A percentile compares a stretch with the other conserved stretches of the same genome.
phyloP scores from a whole-genome alignment of 208 protist genomes.

The Trypanosoma melophagium region DNA sequence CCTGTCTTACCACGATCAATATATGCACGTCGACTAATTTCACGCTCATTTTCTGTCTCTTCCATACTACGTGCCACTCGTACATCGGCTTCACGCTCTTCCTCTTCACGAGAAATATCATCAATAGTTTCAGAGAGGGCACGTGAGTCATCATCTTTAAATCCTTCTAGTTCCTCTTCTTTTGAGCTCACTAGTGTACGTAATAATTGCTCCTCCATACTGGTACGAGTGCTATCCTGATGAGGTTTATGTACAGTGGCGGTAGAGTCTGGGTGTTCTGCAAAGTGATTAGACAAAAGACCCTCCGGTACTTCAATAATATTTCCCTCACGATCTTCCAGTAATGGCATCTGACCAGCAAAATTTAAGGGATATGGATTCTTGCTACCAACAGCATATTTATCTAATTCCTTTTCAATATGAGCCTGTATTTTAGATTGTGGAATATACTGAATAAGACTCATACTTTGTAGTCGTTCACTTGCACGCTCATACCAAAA shows the following conservation, averaged over 20 bases:
- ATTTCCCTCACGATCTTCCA: conserved; percentile 84
- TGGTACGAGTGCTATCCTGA: conserved; percentile 32
- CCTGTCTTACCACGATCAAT: conserved; percentile 88
- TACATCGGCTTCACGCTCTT: conserved; percentile 39
- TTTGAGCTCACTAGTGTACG: conserved; percentile 77
- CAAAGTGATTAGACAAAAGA: conserved; percentile 73
- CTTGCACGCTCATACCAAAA: conserved; percentile 92
- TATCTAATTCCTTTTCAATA: conserved; percentile 88
- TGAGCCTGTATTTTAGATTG: conserved; percentile 74
- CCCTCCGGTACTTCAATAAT: conserved; percentile 67
- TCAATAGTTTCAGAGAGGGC: conserved; percentile 69
- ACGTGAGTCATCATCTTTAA: conserved; percentile 28
- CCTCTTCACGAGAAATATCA: conserved; percentile 78
- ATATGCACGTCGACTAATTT: conserved; percentile 77
- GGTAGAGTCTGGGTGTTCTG: conserved; percentile 65
- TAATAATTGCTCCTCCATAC: conserved; percentile 76
- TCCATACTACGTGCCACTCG: conserved; percentile 87
- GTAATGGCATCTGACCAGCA: conserved; percentile 86
- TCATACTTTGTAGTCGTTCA: conserved; percentile 91
- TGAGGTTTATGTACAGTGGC: conserved; percentile 69
- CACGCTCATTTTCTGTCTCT: conserved; percentile 80
- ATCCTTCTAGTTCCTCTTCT: conserved; percentile 67
- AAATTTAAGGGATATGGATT: conserved; percentile 88
- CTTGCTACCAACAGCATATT: conserved; percentile 78
- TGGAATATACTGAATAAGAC: conserved; percentile 79